A percentile compares a stretch with the other conserved stretches of the same genome.
Conservation (phyloP, 2,329 filamentous ascomycete genomes). For the Beauveria australis region DNA sequence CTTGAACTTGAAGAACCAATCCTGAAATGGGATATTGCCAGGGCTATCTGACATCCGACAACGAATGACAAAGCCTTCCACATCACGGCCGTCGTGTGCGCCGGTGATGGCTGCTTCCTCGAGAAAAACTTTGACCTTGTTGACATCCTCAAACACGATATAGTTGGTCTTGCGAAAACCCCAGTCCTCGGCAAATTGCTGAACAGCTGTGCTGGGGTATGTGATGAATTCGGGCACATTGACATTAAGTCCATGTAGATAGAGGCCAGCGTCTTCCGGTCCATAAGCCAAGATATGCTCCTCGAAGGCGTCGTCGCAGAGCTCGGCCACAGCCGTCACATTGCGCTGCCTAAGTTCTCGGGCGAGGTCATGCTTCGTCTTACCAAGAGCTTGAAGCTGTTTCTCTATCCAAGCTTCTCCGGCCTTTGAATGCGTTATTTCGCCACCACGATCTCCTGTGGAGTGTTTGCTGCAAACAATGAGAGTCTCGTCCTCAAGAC, state of each 20-base stretch:
- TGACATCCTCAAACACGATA: conserved; percentile 65
- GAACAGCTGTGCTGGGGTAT: conserved; percentile 73
- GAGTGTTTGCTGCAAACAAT: conserved; percentile 99
- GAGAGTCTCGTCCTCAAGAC: conserved; percentile 78
- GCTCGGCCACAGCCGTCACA: conserved; percentile 87
- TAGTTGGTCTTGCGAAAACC: conserved; percentile 86
- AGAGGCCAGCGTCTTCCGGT: conserved; percentile 75
- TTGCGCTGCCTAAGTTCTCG: conserved; percentile 69
- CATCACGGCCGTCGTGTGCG: conserved; percentile 81
- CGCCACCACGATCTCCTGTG: conserved; percentile 63
- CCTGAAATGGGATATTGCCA: conserved; percentile 51
- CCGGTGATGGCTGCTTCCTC: conserved; percentile 82
- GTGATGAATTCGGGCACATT: conserved; percentile 91
- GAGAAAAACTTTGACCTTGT: conserved; percentile 69
- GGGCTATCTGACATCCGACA: conserved; percentile 61
- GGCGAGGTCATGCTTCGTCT: conserved; percentile 71
- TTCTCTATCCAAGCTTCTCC: conserved; percentile 76
- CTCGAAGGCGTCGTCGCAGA: conserved; percentile 93
- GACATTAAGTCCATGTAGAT: conserved; percentile 91
- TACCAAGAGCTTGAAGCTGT: conserved; percentile 71
- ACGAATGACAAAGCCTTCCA: conserved; percentile 93
- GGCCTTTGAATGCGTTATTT: conserved; percentile 72
- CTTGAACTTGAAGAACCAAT: conserved; percentile 99
- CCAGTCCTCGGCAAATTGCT: conserved; percentile 85
- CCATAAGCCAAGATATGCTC: conserved; percentile 92